A percentile compares a stretch with the other conserved stretches of the same genome.
These are phyloP conservation scores for Petunia hybrid DNA, from an alignment of 305 asterid species.

Conservation along the genomic window DNA sequence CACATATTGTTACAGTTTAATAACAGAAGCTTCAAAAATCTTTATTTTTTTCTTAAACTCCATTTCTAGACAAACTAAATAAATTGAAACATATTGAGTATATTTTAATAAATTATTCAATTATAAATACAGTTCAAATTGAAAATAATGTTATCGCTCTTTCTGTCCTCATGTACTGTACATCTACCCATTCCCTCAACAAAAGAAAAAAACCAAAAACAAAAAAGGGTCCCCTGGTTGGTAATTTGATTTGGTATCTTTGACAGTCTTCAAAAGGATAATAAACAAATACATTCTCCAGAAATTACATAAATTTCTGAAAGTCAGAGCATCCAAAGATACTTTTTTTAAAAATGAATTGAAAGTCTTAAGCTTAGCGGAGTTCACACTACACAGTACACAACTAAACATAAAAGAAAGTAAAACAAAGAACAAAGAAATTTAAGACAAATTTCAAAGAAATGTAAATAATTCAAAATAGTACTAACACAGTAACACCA, in stretches of 20 bases:
- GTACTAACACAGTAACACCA: background rate
- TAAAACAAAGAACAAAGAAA: background rate
- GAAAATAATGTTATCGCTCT: too few species aligned
- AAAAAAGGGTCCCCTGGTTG: background rate
- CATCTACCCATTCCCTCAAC: too few species aligned
- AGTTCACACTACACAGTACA: conserved; percentile 13
- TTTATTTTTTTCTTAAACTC: too few species aligned
- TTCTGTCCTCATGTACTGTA: too few species aligned
- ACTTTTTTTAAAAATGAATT: background rate
- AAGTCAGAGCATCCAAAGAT: conserved; percentile 32
- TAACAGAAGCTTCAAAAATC: too few species aligned
- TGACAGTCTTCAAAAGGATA: background rate
- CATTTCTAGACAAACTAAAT: too few species aligned
- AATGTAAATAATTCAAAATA: background rate
- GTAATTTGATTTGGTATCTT: background rate
- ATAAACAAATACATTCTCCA: background rate
- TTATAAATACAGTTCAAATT: background rate
- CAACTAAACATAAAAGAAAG: background rate
- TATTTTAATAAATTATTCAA: too few species aligned
- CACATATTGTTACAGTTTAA: too few species aligned
- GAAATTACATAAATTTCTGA: background rate
- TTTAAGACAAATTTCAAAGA: background rate
- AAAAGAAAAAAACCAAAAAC: too few species aligned
- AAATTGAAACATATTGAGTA: too few species aligned
- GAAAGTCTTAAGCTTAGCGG: background rate